These are phyloP conservation scores for Candida saitoana DNA, from an alignment of 805 yeast genomes.

Conservation along the genomic window DNA sequence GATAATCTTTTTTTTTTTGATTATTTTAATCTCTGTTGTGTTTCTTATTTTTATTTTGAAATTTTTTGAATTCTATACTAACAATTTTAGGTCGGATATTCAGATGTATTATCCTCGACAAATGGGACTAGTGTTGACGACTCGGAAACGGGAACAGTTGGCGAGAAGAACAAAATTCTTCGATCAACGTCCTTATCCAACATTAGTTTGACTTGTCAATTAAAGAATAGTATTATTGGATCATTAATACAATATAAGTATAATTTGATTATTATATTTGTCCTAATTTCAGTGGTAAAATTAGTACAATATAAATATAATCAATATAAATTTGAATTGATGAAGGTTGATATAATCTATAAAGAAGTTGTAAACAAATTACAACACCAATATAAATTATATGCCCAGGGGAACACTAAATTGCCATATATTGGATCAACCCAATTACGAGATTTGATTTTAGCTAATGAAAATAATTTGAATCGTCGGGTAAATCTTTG, in stretches of 20 bases:
- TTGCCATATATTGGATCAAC: constrained; percentile 58
- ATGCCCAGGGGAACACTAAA: constrained; percentile 24
- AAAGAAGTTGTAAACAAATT: constrained; percentile 48
- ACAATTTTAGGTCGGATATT: constrained; percentile 17
- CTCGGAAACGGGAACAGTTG: constrained; percentile 30
- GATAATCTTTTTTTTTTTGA: constrained; percentile 1
- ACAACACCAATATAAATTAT: constrained; percentile 32
- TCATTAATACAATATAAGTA: constrained; percentile 25
- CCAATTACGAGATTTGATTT: constrained; percentile 65
- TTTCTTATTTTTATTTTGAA: constrained; percentile 1
- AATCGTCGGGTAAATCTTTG: constrained; percentile 48
- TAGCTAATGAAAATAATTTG: constrained; percentile 38
- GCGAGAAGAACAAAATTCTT: constrained; percentile 50
- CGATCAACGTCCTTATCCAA: constrained; percentile 70
- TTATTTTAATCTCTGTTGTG: not conserved
- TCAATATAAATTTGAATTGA: constrained; percentile 33
- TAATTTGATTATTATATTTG: constrained; percentile 12
- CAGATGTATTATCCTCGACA: constrained; percentile 12
- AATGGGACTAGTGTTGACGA: constrained; percentile 29
- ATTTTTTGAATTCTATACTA: constrained; percentile 17
- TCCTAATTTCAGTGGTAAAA: constrained; percentile 18
- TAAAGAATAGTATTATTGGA: constrained; percentile 48
- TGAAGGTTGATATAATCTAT: constrained; percentile 43
- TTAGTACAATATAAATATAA: constrained; percentile 31
- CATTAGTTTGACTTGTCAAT: constrained; percentile 54